Percentiles rank a stretch among this genome's conserved stretches.
phyloP scores from a whole-genome alignment of 164 flowering plant species.

The Liriodendron chinense region DNA sequence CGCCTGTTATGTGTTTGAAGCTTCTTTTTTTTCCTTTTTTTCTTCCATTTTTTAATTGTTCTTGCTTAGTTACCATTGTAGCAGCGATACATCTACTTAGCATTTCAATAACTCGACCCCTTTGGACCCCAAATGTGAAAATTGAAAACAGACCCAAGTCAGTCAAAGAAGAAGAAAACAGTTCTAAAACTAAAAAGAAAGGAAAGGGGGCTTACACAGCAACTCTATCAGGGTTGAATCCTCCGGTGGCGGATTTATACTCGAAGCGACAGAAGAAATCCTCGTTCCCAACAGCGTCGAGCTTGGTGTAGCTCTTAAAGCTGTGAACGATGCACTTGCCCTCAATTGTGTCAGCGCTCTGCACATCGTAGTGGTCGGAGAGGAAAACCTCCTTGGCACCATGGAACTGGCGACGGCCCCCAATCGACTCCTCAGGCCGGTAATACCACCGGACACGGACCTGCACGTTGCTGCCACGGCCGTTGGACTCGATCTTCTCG shows the following conservation, averaged over 20 bases:
- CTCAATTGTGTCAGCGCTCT: conserved; percentile 69
- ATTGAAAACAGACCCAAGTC: too few relatives aligned
- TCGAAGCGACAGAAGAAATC: conserved; percentile 64
- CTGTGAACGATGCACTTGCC: conserved; percentile 61
- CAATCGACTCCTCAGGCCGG: conserved; percentile 63
- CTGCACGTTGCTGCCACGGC: conserved; percentile 39
- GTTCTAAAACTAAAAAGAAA: background rate
- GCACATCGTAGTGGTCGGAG: conserved; percentile 58
- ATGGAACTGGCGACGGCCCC: conserved; percentile 63
- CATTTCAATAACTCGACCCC: background rate
- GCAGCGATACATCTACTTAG: background rate
- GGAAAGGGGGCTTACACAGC: conserved; percentile 42
- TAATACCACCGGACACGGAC: conserved; percentile 65
- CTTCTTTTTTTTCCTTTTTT: too few relatives aligned
- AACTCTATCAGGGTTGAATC: conserved; percentile 57
- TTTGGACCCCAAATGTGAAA: too few relatives aligned
- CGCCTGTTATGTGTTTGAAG: too few relatives aligned
- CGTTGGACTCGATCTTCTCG: conserved; percentile 54
- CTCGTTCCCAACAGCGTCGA: conserved; percentile 57
- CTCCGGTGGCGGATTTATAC: conserved; percentile 62
- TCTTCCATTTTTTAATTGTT: too few relatives aligned
- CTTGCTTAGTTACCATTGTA: background rate
- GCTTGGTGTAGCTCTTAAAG: conserved; percentile 59
- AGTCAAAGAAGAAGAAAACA: background rate
- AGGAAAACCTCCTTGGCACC: conserved; percentile 63